Evolutionary conservation across 768 basidiomycete species (phyloP), one percentile per base, ranked within the genome.

Genomic region (Dictyophora rubrovolvata): DNA sequence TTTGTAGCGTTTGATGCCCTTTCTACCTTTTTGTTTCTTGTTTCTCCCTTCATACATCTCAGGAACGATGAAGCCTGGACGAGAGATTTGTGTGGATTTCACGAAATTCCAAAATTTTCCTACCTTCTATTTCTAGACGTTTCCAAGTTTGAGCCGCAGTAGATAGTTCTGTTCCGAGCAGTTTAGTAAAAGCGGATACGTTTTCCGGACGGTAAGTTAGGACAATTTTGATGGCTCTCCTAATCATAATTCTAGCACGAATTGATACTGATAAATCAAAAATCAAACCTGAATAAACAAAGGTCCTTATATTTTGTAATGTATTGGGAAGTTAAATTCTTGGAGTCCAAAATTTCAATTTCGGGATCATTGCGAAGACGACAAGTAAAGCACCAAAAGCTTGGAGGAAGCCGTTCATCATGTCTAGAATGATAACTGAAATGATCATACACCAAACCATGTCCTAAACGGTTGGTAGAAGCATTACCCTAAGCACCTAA

Each of bases 361-460:
- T 42, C 76, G 70, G 63, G 62, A 46, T 87, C 86, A 12, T 75
- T 77, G 53, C 76, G 79, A 50, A 87, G 74, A 35, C 87, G 83
- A 68, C 89, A 92, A 63, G 87, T 83, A 69, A 90, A 86, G 70
- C 89, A 92, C 28, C 78, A 65, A 62, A 88, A 90, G 59, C 75
- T 72, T 0, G 68, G 56, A 1, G 86, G 87, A 48, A 90, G 72
- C 12, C 83, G 79, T 22, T 67, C 62, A 63, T 89, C 88, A 21
- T 75, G 66, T 3, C 69, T 69, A 5, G 80, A 78, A 65, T 90
- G 86, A 68, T 80, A 91, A 28, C 86, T 87, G 60, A 6, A 18
- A 9, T 42, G 20, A n/a, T 18, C 22, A 23, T 9, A 48, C 18
- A 20, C 51, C 47, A 28, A 20, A 18, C 9, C 18, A 47, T 18